phyloP scores from a whole-genome alignment of 495 filamentous ascomycete species.

The Letharia lupina region DNA sequence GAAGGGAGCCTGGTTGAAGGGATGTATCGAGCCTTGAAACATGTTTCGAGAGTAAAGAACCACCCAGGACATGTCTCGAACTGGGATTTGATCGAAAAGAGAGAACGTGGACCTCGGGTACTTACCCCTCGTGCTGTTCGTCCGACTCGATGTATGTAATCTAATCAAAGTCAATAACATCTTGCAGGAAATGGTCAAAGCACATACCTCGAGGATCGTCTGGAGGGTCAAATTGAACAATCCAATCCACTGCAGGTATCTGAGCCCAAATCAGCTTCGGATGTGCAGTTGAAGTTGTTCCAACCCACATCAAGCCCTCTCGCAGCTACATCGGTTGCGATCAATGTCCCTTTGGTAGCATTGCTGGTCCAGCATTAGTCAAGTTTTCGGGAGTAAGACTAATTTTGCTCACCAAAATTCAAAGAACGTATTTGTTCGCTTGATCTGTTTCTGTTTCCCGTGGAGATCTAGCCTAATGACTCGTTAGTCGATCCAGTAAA shows the following conservation, averaged over 20 bases:
- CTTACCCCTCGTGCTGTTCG: slow-evolving; percentile 72
- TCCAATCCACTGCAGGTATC: slow-evolving; percentile 92
- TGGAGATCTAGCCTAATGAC: slow-evolving; percentile 43
- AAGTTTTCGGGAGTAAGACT: not conserved
- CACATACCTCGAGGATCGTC: slow-evolving; percentile 37
- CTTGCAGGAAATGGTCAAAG: not conserved
- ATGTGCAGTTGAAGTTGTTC: slow-evolving; percentile 13
- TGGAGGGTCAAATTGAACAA: slow-evolving; percentile 90
- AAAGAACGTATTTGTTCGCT: slow-evolving; percentile 95
- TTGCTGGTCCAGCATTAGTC: slow-evolving; percentile 39
- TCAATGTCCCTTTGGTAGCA: slow-evolving; percentile 77
- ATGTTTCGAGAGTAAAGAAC: not conserved
- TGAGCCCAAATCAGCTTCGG: slow-evolving; percentile 23
- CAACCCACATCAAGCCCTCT: slow-evolving; percentile 72
- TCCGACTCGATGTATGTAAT: slow-evolving; percentile 96
- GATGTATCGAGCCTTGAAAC: not conserved
- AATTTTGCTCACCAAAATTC: slow-evolving; percentile 58
- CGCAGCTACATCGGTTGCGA: slow-evolving; percentile 95
- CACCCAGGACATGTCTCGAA: not conserved
- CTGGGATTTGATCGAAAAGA: not conserved
- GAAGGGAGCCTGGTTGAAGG: not conserved
- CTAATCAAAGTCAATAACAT: slow-evolving; percentile 31
- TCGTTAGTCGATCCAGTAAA: not conserved
- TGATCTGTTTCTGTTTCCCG: slow-evolving; percentile 95
- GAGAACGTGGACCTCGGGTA: not conserved